These are phyloP conservation scores for Candida anutae DNA, from an alignment of 1,139 yeast genomes.

Conservation along the genomic window DNA sequence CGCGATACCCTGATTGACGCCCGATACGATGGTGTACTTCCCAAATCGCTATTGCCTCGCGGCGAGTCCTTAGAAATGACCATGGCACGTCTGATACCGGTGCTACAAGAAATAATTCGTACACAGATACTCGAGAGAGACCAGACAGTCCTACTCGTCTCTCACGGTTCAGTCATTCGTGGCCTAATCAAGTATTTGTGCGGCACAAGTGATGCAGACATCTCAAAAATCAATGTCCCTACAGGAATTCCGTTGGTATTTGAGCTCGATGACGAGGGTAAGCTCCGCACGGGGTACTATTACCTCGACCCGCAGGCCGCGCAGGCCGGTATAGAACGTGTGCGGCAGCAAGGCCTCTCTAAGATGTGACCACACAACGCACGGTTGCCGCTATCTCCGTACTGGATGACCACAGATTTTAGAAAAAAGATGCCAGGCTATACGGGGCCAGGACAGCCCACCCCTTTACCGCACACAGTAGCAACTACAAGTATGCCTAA, in stretches of 20 bases:
- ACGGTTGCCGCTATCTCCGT: too few relatives aligned
- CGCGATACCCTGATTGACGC: slow-evolving; percentile 36
- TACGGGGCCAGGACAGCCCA: too few relatives aligned
- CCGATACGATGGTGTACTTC: slow-evolving; percentile 28
- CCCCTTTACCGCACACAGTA: too few relatives aligned
- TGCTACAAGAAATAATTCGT: slow-evolving; percentile 35
- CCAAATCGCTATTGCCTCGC: slow-evolving; percentile 40
- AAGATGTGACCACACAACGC: too few relatives aligned
- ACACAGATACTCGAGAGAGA: slow-evolving; percentile 26
- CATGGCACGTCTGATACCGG: slow-evolving; percentile 52
- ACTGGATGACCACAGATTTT: too few relatives aligned
- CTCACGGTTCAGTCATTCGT: slow-evolving; percentile 73
- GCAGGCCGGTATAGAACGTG: slow-evolving; percentile 53
- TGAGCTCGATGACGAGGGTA: slow-evolving; percentile 40
- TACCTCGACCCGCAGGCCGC: slow-evolving; percentile 72
- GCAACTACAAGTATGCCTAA: too few relatives aligned
- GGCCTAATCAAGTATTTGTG: slow-evolving; percentile 56
- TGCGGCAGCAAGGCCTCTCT: slow-evolving; percentile 47
- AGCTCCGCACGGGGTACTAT: slow-evolving; percentile 37
- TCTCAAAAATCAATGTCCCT: slow-evolving; percentile 62
- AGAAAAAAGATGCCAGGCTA: too few relatives aligned
- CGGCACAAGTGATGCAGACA: slow-evolving; percentile 52
- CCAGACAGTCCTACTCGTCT: slow-evolving; percentile 52
- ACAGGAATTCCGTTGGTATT: slow-evolving; percentile 68
- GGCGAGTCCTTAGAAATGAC: slow-evolving; percentile 70